These are phyloP conservation scores for Trichocomaceae sp. DNA, from an alignment of 2,329 filamentous ascomycete genomes.

Conservation along the genomic window DNA sequence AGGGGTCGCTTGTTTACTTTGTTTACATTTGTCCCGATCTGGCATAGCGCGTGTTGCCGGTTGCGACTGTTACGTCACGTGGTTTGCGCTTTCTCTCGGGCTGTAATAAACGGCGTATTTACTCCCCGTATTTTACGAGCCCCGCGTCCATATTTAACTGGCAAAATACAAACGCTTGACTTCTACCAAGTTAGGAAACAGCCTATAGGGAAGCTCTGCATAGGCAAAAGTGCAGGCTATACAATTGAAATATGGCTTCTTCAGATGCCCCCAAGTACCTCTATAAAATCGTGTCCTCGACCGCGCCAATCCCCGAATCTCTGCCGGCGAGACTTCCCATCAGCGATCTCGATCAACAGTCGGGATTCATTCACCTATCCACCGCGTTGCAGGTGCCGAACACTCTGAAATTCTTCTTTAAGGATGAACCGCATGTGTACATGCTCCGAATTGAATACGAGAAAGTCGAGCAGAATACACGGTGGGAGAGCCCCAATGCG, in stretches of 20 bases:
- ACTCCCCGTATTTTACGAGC: not conserved
- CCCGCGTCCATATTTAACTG: too few species aligned
- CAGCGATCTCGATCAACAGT: conserved; percentile 31
- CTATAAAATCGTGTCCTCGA: conserved; percentile 36
- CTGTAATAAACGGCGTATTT: not conserved
- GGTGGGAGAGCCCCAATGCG: conserved; percentile 34
- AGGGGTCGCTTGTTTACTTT: conserved; percentile 11
- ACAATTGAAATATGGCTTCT: conserved; percentile 2
- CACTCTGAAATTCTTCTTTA: conserved; percentile 34
- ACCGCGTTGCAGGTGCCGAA: conserved; percentile 33
- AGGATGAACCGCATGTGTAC: conserved; percentile 32
- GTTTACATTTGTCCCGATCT: conserved; percentile 38
- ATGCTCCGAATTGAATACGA: conserved; percentile 32
- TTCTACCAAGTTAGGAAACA: not conserved
- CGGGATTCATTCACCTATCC: conserved; percentile 36
- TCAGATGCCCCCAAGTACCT: conserved; percentile 23
- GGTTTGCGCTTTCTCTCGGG: not conserved
- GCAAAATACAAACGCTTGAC: too few species aligned
- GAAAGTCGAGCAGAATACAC: conserved; percentile 23
- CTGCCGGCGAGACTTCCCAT: conserved; percentile 31
- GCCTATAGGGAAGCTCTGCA: not conserved
- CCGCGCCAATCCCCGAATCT: conserved; percentile 28
- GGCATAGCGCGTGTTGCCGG: conserved; percentile 20
- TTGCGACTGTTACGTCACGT: conserved; percentile 12
- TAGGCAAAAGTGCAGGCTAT: not conserved